These are phyloP conservation scores for Aphanomyces euteiches DNA, from an alignment of 352 stramenopile species.

Conservation along the genomic window DNA sequence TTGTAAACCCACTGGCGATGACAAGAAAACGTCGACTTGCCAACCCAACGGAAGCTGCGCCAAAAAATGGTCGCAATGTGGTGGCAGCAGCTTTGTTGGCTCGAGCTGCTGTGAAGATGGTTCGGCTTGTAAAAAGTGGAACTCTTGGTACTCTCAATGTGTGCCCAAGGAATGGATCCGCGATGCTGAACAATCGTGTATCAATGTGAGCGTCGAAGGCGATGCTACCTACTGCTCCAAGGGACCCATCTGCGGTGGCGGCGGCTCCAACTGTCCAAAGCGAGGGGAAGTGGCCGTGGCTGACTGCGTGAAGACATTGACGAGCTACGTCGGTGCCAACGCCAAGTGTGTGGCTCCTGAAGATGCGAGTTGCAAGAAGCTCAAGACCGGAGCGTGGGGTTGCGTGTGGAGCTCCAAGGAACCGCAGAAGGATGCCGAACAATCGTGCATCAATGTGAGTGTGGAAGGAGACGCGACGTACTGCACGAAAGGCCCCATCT, in stretches of 20 bases:
- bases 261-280: conserved; percentile 35
- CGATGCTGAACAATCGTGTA: conserved; percentile 29
- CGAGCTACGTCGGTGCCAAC: conserved; percentile 36
- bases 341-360: conserved; percentile 50
- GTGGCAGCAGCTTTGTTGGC: conserved; percentile 12
- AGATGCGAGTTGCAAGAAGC: conserved; percentile 54
- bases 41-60: conserved; percentile 21
- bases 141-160: conserved; percentile 23
- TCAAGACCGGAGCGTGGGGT: conserved; percentile 38
- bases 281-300: conserved; percentile 38
- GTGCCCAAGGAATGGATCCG: background rate
- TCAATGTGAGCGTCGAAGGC: conserved; percentile 36
- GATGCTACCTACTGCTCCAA: conserved; percentile 46
- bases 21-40: conserved; percentile 6
- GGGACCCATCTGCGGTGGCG: conserved; percentile 39
- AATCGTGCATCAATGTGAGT: background rate
- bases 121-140: conserved; percentile 11
- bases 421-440: background rate
- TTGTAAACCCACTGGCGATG: background rate
- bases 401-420: background rate
- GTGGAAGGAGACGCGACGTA: no score
- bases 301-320: conserved; percentile 33
- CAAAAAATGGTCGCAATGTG: conserved; percentile 4
- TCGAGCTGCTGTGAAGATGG: conserved; percentile 12
- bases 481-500: no score